Conservation (phyloP, 192 early-diverging fungal genomes). For the Mortierella hygrophila region DNA sequence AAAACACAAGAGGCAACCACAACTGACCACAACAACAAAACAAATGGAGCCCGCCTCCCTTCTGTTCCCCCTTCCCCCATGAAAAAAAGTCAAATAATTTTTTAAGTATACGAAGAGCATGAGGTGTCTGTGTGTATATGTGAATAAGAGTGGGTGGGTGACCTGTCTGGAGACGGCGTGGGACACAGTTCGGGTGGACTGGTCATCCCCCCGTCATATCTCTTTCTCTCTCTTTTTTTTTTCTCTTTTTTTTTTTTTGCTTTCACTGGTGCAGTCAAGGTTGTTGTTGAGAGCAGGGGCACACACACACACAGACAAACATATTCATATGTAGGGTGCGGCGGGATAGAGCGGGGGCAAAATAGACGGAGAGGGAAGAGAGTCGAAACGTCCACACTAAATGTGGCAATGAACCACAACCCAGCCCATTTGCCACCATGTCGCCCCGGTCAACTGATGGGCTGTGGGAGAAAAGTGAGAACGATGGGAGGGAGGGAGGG, state of each 20-base stretch:
- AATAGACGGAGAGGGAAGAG: neutral
- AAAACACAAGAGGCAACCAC: neutral
- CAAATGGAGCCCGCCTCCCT: constrained; percentile 16
- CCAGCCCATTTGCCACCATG: neutral
- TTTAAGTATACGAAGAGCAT: neutral
- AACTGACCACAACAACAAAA: constrained; percentile 5
- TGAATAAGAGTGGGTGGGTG: neutral
- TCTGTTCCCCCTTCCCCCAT: neutral
- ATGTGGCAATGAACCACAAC: constrained; percentile 10
- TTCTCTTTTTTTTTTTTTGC: neutral
- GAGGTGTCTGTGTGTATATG: too few relatives aligned
- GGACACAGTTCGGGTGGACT: constrained; percentile 7
- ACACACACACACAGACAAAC: neutral
- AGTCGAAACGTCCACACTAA: constrained; percentile 8
- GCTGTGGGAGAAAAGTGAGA: neutral
- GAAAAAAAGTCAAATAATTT: constrained; percentile 16
- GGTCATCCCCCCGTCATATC: constrained; percentile 9
- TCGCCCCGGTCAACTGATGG: neutral
- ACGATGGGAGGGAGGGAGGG: neutral
- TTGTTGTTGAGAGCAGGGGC: constrained; percentile 4
- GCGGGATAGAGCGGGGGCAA: constrained; percentile 17
- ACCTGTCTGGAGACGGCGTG: constrained; percentile 3
- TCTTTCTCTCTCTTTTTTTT: neutral
- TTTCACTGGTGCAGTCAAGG: neutral
- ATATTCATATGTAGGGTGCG: neutral